Evolutionary conservation across 106 monocot genomes (phyloP).

Genomic region (Dioscorea dumetorum): DNA sequence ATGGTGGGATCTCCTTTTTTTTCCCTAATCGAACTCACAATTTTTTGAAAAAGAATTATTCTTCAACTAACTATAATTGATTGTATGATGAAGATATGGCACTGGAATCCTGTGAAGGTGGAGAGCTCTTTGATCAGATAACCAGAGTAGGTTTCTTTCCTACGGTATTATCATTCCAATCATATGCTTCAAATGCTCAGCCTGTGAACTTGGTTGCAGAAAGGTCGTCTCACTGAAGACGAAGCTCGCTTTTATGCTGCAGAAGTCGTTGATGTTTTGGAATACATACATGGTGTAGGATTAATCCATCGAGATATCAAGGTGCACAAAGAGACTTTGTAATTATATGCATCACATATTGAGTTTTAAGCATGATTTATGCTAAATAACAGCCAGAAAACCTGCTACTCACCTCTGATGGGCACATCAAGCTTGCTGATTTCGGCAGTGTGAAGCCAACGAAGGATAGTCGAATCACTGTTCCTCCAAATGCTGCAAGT

Average conservation of each 20-base stretch:
- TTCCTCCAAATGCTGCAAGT: constrained; percentile 91
- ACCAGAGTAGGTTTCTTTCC: constrained; percentile 45
- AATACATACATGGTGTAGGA: constrained; percentile 83
- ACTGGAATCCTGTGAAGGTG: constrained; percentile 98
- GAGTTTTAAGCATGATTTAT: not conserved
- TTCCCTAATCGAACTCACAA: not conserved
- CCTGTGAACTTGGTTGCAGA: constrained; percentile 41
- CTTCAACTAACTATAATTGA: not conserved
- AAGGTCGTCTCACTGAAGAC: constrained; percentile 72
- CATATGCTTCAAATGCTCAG: not conserved
- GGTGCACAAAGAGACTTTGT: constrained; percentile 33
- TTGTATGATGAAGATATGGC: constrained; percentile 76
- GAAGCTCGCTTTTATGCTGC: constrained; percentile 98
- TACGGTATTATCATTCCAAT: not conserved
- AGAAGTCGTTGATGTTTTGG: constrained; percentile 91
- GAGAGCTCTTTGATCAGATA: constrained; percentile 98
- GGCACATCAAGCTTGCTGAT: constrained; percentile 96
- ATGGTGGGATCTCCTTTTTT: too few species aligned
- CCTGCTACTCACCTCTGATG: constrained; percentile 79
- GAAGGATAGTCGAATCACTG: constrained; percentile 57
- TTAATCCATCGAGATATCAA: constrained; percentile 98
- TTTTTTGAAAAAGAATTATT: not conserved
- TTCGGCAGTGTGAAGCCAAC: constrained; percentile 98
- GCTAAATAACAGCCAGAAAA: constrained; percentile 89
- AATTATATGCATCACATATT: not conserved